These are phyloP conservation scores for Serendipita indica DNA, from an alignment of 768 basidiomycete species.

Conservation along the genomic window DNA sequence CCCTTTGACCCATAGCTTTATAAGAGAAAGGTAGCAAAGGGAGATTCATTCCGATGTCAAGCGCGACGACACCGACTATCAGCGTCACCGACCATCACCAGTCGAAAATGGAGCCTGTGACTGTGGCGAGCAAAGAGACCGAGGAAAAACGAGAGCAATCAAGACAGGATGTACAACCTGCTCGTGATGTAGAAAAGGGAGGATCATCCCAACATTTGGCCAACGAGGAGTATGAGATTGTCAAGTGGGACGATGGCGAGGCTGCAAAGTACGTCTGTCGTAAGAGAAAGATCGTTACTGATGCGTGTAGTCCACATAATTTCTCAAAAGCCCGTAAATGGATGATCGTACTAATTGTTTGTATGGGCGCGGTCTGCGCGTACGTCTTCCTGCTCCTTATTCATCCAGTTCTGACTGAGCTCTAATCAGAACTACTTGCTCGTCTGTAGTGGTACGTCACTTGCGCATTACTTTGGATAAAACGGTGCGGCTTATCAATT, in stretches of 20 bases:
- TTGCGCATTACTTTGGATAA: background rate
- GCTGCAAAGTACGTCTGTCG: background rate
- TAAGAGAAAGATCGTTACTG: too few species aligned
- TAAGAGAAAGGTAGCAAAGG: too few species aligned
- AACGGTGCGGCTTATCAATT: background rate
- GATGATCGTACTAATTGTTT: conserved; percentile 18
- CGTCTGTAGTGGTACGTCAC: conserved; percentile 22
- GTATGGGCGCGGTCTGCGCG: conserved; percentile 14
- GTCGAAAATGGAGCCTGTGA: too few species aligned
- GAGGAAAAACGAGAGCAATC: too few species aligned
- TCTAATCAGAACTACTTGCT: conserved; percentile 22
- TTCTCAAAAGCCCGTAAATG: conserved; percentile 16
- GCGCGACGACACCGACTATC: too few species aligned
- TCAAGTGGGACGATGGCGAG: conserved; percentile 6
- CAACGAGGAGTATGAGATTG: conserved; percentile 7
- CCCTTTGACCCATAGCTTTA: too few species aligned
- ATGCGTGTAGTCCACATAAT: conserved; percentile 14
- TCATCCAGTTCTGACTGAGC: conserved; percentile 14
- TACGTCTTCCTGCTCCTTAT: background rate
- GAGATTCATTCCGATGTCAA: too few species aligned
- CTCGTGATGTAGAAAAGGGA: too few species aligned
- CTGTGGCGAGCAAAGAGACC: too few species aligned
- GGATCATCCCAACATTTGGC: too few species aligned
- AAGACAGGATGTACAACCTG: too few species aligned
- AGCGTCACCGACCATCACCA: too few species aligned